Conservation (phyloP, 345 rosid species). For the Excoecaria cochinchinensis region DNA sequence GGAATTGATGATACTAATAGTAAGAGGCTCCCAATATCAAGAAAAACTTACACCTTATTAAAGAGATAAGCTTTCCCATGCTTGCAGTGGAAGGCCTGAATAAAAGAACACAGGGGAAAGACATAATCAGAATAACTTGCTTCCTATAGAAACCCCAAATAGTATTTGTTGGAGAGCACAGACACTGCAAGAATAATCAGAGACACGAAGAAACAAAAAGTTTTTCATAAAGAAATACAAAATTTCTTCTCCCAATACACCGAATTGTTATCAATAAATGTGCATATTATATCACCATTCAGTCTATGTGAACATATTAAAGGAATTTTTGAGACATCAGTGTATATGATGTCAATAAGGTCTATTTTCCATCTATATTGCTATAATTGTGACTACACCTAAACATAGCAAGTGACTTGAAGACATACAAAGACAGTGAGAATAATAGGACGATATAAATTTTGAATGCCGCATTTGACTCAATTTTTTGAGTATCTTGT, state of each 20-base stretch:
- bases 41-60: slow-evolving; percentile 90
- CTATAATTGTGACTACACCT: neutral
- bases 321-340: neutral
- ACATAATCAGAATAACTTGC: slow-evolving; percentile 32
- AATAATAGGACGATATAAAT: neutral
- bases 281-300: neutral
- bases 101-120: slow-evolving; percentile 35
- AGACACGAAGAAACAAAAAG: neutral
- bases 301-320: neutral
- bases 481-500: neutral
- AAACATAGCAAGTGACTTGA: neutral
- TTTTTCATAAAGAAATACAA: neutral
- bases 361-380: neutral
- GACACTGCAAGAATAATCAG: neutral
- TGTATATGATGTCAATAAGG: neutral
- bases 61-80: slow-evolving; percentile 99
- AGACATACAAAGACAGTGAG: neutral
- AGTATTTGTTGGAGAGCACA: slow-evolving; percentile 13
- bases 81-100: slow-evolving; percentile 82
- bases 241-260: neutral
- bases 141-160: slow-evolving; percentile 18
- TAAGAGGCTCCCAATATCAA: slow-evolving; percentile 27
- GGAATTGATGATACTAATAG: neutral
- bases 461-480: neutral
- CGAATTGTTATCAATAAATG: slow-evolving; percentile 3